Conservation (phyloP, 2,329 filamentous ascomycete species). For the Gyromitra esculenta region DNA sequence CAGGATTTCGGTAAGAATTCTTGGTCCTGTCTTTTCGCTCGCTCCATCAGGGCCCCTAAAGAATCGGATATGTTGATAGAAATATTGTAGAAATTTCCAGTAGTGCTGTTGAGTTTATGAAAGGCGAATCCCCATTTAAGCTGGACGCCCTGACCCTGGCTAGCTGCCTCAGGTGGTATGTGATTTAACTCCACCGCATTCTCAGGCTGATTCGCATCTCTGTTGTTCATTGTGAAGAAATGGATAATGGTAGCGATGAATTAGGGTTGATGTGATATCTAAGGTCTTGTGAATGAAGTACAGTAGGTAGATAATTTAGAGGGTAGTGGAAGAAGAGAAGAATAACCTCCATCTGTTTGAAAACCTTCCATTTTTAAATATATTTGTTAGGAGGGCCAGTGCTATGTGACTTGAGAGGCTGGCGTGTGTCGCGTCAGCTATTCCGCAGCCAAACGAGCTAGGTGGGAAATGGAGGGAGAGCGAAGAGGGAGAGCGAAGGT, state of each 20-base stretch:
- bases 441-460: neutral
- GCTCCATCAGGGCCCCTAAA: slow-evolving; percentile 12
- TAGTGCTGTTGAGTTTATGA: neutral
- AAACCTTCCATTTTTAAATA: neutral
- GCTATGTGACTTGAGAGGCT: neutral
- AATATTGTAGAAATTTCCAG: neutral
- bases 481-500: neutral
- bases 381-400: neutral
- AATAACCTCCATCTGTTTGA: neutral
- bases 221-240: neutral
- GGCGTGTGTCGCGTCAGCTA: neutral
- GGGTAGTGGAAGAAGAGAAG: neutral
- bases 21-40: neutral
- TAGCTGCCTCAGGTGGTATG: neutral
- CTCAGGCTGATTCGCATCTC: neutral
- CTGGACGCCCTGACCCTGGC: neutral
- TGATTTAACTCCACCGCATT: neutral
- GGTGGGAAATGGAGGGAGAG: neutral
- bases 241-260: neutral
- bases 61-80: slow-evolving; percentile 2
- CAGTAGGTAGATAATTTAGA: too few species aligned
- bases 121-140: slow-evolving; percentile 5
- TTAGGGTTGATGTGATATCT: neutral
- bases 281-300: neutral
- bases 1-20: neutral